Base-by-base conservation (phyloP, 208 protist genomes). In the Herpetomonas samuelpessoai region DNA sequence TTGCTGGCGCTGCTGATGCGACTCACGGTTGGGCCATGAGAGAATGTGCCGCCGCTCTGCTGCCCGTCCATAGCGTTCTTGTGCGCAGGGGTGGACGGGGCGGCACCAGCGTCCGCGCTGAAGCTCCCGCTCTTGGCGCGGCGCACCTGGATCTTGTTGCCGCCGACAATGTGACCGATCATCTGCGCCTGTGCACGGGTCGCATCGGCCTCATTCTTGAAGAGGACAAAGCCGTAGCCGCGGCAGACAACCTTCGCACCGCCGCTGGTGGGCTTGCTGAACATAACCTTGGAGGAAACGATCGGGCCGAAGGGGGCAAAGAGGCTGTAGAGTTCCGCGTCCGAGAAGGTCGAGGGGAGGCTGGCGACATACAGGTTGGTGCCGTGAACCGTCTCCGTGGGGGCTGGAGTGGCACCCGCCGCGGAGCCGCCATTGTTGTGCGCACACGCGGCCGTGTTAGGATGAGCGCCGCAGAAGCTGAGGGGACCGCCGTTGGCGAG, bases 181-280 rank as follows among this genome's bases (percentile, higher is more conserved):
- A 90, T 64, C 1, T 30, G 63, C 21, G 53, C 16, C 38, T 88
- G 71, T 4, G 86, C 80, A 29, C 70, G 53, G 58, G 68, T 71
- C 0, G 86, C 86, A 18, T 62, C 63, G 19, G 24, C 39, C 10
- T 50, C 24, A 38, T 82, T 55, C 55, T 75, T 78, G 59, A 77
- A 91, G 41, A 88, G 69, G 44, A 92, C 79, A 59, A 92, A 92
- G 26, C 86, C 86, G 59, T 93, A 90, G 0, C 82, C 86, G 41
- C 83, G 88, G 21, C 78, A 88, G 7, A 62, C 57, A n/a, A n/a
- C n/a, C n/a, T n/a, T n/a, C n/a, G n/a, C n/a, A 14, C 35, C 35
- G 14, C 35, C 9, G 35, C 35, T 14, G 29, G 65, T 47, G 6
- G 73, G 76, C 44, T 84, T 88, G 6, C 59, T 54, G 22, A 71